These are phyloP conservation scores for Zostera marina DNA, from an alignment of 116 monocot genomes.

Conservation along the genomic window DNA sequence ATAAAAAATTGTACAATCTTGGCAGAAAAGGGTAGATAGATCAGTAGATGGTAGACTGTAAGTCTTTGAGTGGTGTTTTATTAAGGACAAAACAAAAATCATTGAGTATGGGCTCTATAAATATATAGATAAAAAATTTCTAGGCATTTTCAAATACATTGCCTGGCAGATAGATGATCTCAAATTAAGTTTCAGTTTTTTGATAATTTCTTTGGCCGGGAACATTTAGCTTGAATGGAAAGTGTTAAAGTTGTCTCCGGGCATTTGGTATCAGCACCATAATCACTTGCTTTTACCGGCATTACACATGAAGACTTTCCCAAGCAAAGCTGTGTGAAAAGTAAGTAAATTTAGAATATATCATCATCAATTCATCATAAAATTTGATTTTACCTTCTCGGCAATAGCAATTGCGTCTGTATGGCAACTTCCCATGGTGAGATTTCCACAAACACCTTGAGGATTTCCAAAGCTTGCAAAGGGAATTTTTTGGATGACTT, in stretches of 20 bases:
- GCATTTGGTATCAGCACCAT: conserved; percentile 11
- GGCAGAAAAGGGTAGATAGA: too few relatives aligned
- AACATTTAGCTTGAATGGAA: conserved; percentile 23
- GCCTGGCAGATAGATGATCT: too few relatives aligned
- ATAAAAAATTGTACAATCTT: too few relatives aligned
- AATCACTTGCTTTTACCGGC: conserved; percentile 16
- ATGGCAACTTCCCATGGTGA: conserved; percentile 50
- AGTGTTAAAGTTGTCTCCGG: conserved; percentile 12
- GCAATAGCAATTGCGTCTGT: conserved; percentile 18
- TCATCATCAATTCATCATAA: too few relatives aligned
- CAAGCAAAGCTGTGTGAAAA: conserved; percentile 10
- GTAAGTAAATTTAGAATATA: too few relatives aligned
- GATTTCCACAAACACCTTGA: conserved; percentile 47
- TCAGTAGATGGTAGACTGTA: too few relatives aligned
- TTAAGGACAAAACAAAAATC: too few relatives aligned
- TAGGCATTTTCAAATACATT: too few relatives aligned
- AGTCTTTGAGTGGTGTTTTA: too few relatives aligned
- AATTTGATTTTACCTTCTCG: conserved; percentile 35
- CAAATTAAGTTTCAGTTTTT: too few relatives aligned
- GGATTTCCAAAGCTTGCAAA: conserved; percentile 91
- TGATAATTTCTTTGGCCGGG: conserved; percentile 1
- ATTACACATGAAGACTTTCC: conserved; percentile 18
- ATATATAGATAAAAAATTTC: too few relatives aligned
- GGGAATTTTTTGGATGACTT: conserved; percentile 33
- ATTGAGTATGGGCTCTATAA: too few relatives aligned